Evolutionary conservation across 2,329 filamentous ascomycete species (phyloP).

Genomic region (Paecilomyces sp.): DNA sequence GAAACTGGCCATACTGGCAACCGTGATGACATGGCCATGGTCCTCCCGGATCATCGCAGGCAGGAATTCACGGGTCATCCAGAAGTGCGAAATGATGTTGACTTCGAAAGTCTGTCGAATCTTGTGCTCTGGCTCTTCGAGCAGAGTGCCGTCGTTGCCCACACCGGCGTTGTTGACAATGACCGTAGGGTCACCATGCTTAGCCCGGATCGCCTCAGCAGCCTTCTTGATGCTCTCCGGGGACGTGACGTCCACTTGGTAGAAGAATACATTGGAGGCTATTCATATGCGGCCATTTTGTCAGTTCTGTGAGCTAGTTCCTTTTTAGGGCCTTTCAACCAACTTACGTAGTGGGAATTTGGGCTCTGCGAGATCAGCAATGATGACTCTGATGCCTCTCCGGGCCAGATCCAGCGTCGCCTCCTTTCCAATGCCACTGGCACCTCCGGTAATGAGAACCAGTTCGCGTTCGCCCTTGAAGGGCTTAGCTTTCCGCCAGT

Average conservation of each 20-base stretch:
- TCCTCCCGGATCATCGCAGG: conserved; percentile 44
- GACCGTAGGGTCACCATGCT: conserved; percentile 39
- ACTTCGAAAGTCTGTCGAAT: conserved; percentile 46
- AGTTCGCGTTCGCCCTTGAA: conserved; percentile 14
- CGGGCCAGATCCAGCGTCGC: conserved; percentile 24
- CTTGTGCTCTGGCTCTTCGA: conserved; percentile 37
- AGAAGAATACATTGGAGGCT: conserved; percentile 29
- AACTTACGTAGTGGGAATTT: conserved; percentile 20
- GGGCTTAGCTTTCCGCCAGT: conserved; percentile 16
- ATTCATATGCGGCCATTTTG: neutral
- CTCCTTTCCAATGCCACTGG: conserved; percentile 32
- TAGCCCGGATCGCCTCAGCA: conserved; percentile 30
- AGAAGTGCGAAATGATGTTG: conserved; percentile 46
- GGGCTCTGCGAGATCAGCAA: conserved; percentile 31
- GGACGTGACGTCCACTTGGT: conserved; percentile 31
- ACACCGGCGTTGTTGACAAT: conserved; percentile 48
- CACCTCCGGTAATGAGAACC: conserved; percentile 30
- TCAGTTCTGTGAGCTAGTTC: neutral
- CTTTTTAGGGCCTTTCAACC: neutral
- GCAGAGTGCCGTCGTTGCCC: conserved; percentile 39
- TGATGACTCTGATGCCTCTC: conserved; percentile 23
- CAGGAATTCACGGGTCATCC: conserved; percentile 45
- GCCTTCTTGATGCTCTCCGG: conserved; percentile 22
- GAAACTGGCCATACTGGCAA: conserved; percentile 49
- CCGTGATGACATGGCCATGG: conserved; percentile 51